Evolutionary conservation across 2,329 filamentous ascomycete genomes (phyloP).

Genomic region (Cryphonectria nitschkei): DNA sequence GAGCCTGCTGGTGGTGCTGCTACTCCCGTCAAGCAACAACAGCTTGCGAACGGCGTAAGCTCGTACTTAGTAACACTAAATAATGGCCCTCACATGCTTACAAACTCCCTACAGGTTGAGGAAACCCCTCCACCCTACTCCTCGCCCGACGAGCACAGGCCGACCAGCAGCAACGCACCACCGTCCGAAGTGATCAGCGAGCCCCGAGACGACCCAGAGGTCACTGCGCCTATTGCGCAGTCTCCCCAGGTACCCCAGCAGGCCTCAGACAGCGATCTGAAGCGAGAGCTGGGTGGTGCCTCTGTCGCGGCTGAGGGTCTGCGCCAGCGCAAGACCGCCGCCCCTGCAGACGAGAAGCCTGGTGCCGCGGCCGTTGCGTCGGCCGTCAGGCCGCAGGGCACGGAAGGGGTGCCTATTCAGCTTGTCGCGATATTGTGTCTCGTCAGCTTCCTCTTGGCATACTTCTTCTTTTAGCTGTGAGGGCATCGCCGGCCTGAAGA

Average conservation of each 20-base stretch:
- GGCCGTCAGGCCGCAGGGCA: conserved; percentile 56
- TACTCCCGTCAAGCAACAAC: conserved; percentile 36
- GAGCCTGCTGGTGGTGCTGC: conserved; percentile 31
- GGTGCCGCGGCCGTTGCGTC: conserved; percentile 48
- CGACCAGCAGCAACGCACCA: conserved; percentile 30
- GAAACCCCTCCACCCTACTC: conserved; percentile 40
- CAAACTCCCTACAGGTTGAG: conserved; percentile 34
- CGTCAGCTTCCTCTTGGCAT: conserved; percentile 89
- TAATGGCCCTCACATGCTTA: conserved; percentile 12
- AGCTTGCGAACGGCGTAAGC: conserved; percentile 38
- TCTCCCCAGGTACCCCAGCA: conserved; percentile 29
- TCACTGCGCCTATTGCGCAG: conserved; percentile 32
- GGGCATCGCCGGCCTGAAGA: neutral
- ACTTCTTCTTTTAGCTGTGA: conserved; percentile 81
- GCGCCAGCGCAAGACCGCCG: conserved; percentile 73
- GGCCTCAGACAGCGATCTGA: conserved; percentile 35
- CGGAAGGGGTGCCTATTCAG: conserved; percentile 83
- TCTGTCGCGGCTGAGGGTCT: conserved; percentile 76
- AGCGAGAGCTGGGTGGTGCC: conserved; percentile 57
- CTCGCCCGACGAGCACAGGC: conserved; percentile 38
- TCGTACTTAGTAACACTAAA: neutral
- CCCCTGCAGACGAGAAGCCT: conserved; percentile 37
- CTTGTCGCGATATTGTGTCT: conserved; percentile 83
- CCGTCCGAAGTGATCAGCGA: conserved; percentile 30
- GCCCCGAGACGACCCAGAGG: conserved; percentile 30